Evolutionary conservation across 495 filamentous ascomycete species (phyloP).

Genomic region (Neurospora pannonica): DNA sequence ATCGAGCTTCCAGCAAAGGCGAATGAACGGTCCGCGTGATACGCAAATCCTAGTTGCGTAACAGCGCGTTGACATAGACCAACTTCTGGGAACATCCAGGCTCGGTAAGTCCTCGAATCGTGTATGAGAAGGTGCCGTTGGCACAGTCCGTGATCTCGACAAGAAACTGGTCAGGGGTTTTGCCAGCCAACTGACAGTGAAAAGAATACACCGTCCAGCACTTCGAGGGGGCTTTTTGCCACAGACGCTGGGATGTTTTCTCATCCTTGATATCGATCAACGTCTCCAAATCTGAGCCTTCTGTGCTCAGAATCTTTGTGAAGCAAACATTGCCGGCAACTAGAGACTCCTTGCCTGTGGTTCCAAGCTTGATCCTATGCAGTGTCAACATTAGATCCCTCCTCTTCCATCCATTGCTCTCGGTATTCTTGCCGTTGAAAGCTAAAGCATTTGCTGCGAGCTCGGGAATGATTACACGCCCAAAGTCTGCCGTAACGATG

Average conservation of each 20-base stretch:
- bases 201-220: slow-evolving; percentile 43
- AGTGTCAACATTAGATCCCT: slow-evolving; percentile 9
- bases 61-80: slow-evolving; percentile 33
- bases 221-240: slow-evolving; percentile 4
- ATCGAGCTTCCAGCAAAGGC: slow-evolving; percentile 11
- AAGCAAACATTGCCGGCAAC: slow-evolving; percentile 19
- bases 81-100: slow-evolving; percentile 5
- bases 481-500: slow-evolving; percentile 30
- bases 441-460: slow-evolving; percentile 5
- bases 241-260: slow-evolving; percentile 9
- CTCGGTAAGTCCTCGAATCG: slow-evolving; percentile 11
- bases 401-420: slow-evolving; percentile 13
- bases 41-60: slow-evolving; percentile 34
- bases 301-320: slow-evolving; percentile 31
- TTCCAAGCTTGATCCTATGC: background rate
- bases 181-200: slow-evolving; percentile 23
- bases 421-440: slow-evolving; percentile 9
- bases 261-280: slow-evolving; percentile 20
- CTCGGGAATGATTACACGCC: slow-evolving; percentile 26
- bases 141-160: slow-evolving; percentile 44
- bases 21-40: slow-evolving; percentile 12
- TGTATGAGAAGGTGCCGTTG: slow-evolving; percentile 14
- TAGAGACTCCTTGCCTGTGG: background rate
- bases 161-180: slow-evolving; percentile 20
- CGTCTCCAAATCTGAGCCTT: slow-evolving; percentile 25